Base-by-base conservation (phyloP, 805 yeast species). In the Zygosaccharomyces bisporus region DNA sequence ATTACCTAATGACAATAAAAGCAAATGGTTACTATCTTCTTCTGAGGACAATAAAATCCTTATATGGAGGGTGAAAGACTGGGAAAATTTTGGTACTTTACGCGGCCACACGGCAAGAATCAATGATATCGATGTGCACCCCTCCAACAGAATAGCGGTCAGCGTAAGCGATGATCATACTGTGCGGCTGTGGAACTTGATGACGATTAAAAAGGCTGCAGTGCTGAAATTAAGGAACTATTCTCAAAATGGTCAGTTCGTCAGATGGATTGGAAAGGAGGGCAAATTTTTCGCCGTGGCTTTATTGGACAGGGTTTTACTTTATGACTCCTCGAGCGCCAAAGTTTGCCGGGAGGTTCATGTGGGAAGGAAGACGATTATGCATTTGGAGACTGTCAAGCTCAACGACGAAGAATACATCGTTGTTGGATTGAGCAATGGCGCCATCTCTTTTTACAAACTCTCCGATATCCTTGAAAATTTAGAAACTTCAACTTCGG, bases 151-250 rank as follows among this genome's bases (percentile, higher is more conserved):
- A 67, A 80, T 93, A 45, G 97, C 97, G 4, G 77, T 93, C 20
- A 83, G 95, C 48, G 95, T 89, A 4, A 86, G 95, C 46, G 81
- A 77, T 21, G 99, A 93, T 64, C 77, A 78, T 50, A 84, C 95
- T 5, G 74, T 93, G 29, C 74, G 91, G 58, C 73, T 93, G 46
- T 93, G 99, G 99, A 93, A 93, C 61, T 71, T 93, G 53, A 91
- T 93, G 98, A 91, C 97, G 1, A 93, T 88, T 10, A 86, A 86
- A 62, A 90, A 89, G 66, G 98, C 98, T 14, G 90, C 95, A 1
- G 73, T 77, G 8, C 69, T 90, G 65, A 89, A 85, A 58, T 68
- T 86, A 47, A 82, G 76, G 60, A 78, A 73, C 48, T 86, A 82
- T 58, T 80, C 83, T 52, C 86, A 83, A 64, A 67, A 72, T 45